These are phyloP conservation scores for Saccharum hybrid DNA, from an alignment of 202 grass and related monocot species.

Conservation along the genomic window DNA sequence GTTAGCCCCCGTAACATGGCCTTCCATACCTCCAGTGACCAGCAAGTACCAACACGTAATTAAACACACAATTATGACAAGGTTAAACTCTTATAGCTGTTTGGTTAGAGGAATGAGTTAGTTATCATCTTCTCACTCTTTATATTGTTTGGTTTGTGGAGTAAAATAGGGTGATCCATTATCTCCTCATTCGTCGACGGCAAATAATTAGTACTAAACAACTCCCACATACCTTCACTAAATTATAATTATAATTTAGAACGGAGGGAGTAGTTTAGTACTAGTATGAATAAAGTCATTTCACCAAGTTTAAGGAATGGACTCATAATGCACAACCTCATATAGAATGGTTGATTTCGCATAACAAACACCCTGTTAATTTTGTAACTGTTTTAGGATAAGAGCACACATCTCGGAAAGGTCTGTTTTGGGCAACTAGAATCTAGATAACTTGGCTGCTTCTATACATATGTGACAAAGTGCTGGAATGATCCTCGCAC, in stretches of 20 bases:
- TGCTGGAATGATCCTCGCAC: constrained; percentile 10
- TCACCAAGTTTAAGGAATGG: background rate
- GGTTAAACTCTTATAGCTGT: background rate
- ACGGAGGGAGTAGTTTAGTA: background rate
- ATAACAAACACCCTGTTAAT: background rate
- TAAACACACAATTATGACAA: constrained; percentile 19
- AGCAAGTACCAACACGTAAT: constrained; percentile 44
- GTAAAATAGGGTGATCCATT: background rate
- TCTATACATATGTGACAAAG: background rate
- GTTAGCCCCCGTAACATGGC: constrained; percentile 28
- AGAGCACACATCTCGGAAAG: background rate
- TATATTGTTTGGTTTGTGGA: background rate
- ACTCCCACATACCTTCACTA: no score
- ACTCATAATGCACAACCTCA: background rate
- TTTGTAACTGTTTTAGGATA: background rate
- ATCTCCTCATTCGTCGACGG: background rate
- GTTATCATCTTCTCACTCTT: background rate
- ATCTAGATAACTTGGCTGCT: background rate
- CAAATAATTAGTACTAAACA: background rate
- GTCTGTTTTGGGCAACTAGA: background rate
- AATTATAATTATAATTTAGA: no score
- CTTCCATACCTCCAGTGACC: constrained; percentile 20
- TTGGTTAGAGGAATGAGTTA: background rate
- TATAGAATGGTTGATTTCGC: background rate
- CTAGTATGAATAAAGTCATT: background rate